Base-by-base conservation (phyloP, 169 alveolate species). In the Toxoplasma gondii region DNA sequence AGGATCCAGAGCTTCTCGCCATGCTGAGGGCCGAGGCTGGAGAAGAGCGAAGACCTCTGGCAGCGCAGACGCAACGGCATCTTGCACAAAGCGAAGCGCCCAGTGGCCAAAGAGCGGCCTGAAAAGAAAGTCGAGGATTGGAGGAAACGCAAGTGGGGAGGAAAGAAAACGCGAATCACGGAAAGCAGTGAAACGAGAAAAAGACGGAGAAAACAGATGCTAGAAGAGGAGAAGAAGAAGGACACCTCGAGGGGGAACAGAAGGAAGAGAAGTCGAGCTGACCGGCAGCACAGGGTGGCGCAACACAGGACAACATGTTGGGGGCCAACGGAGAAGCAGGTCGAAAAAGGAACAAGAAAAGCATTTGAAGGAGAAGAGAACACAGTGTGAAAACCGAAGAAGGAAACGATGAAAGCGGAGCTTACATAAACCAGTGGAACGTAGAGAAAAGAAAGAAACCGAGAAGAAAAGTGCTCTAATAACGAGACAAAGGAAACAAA, bases 51-150 rank as follows among this genome's bases (percentile, higher is more conserved):
- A 49, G n/a, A 44, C 64, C 86, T 91, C 94, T 17, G 94, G 94
- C 43, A 91, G 64, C 29, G 86, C 67, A 43, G 67, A 64, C n/a
- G 87, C 41, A 27, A 91, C 54, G 78, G 94, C 94, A 53, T 91
- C 94, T 16, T 39, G 67, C 29, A 91, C 69, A 22, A 91, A 88
- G 58, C 94, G 94, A 34, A 91, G 91, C 82, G 81, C 49, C 94
- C 94, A 80, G 84, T 91, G 94, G 17, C 94, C 58, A 1, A 91
- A 38, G n/a, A 88, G 38, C 67, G 94, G 94, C 41, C 94, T 91
- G 94, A 38, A 74, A 19, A 36, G 9, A 69, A 70, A 29, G 24
- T n/a, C 22, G n/a, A 34, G n/a, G 0, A 19, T 36, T 29, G 54
- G 34, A 12, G 78, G 36, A 90, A 74, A n/a, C n/a, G n/a, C n/a